Evolutionary conservation across 208 protist genomes (phyloP).

Genomic region (Blastocrithidia nonstop): DNA sequence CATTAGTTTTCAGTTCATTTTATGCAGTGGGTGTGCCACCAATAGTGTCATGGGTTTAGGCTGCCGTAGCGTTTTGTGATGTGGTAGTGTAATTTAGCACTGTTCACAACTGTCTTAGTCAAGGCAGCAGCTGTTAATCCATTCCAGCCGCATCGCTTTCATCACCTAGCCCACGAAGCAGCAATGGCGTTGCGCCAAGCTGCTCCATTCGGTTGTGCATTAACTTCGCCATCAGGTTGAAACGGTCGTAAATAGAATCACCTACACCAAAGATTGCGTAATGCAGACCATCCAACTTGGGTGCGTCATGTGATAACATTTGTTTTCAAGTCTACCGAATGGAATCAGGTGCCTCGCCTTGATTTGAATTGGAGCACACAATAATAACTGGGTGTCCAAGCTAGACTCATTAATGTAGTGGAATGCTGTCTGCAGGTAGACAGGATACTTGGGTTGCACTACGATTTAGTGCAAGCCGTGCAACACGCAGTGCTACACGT

Average conservation of each 20-base stretch:
- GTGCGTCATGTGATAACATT: constrained; percentile 28
- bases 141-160: constrained; percentile 79
- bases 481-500: constrained; percentile 32
- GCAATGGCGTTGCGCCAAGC: constrained; percentile 52
- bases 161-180: constrained; percentile 76
- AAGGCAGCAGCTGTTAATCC: constrained; percentile 52
- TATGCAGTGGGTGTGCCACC: no score
- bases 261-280: constrained; percentile 87
- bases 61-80: no score
- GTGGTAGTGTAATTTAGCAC: constrained; percentile 29
- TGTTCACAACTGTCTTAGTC: constrained; percentile 44
- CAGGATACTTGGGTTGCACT: constrained; percentile 25
- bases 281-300: constrained; percentile 29
- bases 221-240: constrained; percentile 88
- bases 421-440: constrained; percentile 45
- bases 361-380: constrained; percentile 66
- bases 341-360: constrained; percentile 64
- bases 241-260: constrained; percentile 80
- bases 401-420: constrained; percentile 22
- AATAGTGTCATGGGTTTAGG: no score
- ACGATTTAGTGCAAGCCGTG: constrained; percentile 29
- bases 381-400: constrained; percentile 28
- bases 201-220: constrained; percentile 79
- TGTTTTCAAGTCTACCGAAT: constrained; percentile 50
- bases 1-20: no score